phyloP scores from a whole-genome alignment of 2,329 filamentous ascomycete species.

The Botrytis pseudocinerea region DNA sequence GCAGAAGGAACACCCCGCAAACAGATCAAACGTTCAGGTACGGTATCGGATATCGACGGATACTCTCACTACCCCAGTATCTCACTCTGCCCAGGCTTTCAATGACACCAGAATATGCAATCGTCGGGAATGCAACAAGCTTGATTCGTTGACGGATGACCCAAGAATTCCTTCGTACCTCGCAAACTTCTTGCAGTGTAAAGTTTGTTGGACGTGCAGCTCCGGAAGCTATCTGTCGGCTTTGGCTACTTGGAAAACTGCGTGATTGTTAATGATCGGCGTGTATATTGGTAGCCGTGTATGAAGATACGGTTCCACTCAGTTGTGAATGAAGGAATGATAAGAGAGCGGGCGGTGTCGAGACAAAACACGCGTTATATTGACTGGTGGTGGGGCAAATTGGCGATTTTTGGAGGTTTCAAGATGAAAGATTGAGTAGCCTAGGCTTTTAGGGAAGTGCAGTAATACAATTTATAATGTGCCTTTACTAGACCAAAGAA shows the following conservation, averaged over 20 bases:
- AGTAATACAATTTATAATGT: background rate
- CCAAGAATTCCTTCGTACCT: background rate
- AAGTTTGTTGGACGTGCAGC: background rate
- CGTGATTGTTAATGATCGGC: background rate
- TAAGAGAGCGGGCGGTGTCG: background rate
- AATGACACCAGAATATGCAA: background rate
- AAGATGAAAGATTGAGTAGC: background rate
- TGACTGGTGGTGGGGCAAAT: constrained; percentile 7
- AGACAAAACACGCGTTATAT: background rate
- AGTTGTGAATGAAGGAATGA: background rate
- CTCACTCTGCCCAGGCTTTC: background rate
- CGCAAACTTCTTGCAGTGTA: background rate
- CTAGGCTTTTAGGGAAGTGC: background rate
- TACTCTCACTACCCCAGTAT: background rate
- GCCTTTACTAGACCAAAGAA: too few species aligned
- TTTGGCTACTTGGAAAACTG: background rate
- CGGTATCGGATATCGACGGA: constrained; percentile 5
- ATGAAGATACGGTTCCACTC: background rate
- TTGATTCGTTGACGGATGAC: background rate
- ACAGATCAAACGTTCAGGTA: constrained; percentile 6
- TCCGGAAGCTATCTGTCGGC: background rate
- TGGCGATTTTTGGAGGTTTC: constrained; percentile 1
- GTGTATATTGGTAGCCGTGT: constrained; percentile 6
- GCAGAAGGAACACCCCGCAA: background rate
- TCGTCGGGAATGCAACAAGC: background rate